phyloP scores from a whole-genome alignment of 2,329 filamentous ascomycete genomes.

The Neopestalotiopsis sp. region DNA sequence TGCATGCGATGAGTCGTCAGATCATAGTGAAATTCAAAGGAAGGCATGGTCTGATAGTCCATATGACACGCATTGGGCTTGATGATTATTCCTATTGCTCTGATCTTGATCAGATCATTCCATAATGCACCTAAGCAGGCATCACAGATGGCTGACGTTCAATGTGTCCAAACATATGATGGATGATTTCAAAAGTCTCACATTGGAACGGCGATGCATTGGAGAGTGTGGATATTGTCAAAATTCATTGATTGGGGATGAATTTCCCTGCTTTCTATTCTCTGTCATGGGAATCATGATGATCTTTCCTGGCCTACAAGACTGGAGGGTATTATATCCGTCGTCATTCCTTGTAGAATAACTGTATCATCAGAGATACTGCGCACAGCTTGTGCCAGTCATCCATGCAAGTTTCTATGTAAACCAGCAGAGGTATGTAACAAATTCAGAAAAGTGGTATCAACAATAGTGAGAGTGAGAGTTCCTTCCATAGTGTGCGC shows the following conservation, averaged over 20 bases:
- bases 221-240: not conserved
- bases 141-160: too few species aligned
- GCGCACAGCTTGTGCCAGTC: constrained; percentile 1
- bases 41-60: too few species aligned
- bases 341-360: not conserved
- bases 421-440: not conserved
- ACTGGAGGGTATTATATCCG: not conserved
- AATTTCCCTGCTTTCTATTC: not conserved
- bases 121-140: too few species aligned
- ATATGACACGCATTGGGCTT: too few species aligned
- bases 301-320: not conserved
- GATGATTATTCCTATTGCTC: too few species aligned
- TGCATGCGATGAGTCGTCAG: too few species aligned
- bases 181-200: too few species aligned
- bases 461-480: constrained; percentile 17
- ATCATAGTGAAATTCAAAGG: too few species aligned
- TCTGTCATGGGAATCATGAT: not conserved
- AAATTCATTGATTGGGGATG: not conserved
- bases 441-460: constrained; percentile 16
- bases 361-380: not conserved
- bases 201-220: too few species aligned
- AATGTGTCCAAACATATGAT: too few species aligned
- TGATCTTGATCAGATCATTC: too few species aligned
- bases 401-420: constrained; percentile 12
- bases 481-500: constrained; percentile 14